Percentiles rank a stretch among this genome's conserved stretches.
These are phyloP conservation scores for Mycena pura DNA, from an alignment of 768 basidiomycete species.

Conservation along the genomic window DNA sequence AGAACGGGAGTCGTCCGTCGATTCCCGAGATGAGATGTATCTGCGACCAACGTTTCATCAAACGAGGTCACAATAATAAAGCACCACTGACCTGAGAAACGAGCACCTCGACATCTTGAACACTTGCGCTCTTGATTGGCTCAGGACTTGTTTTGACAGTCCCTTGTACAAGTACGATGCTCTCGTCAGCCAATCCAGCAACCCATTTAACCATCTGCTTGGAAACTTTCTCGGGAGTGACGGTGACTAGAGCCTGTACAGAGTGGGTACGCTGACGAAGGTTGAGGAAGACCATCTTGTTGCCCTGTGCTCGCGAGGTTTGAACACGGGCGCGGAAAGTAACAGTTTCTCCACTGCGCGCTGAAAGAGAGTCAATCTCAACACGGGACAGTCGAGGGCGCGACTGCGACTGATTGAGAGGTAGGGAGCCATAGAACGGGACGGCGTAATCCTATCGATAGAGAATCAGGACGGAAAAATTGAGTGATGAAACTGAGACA, in stretches of 20 bases:
- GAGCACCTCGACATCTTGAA: conserved; percentile 87
- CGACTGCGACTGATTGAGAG: conserved; percentile 90
- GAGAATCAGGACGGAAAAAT: conserved; percentile 5
- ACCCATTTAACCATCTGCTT: conserved; percentile 99
- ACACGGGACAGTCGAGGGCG: conserved; percentile 66
- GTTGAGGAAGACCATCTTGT: conserved; percentile 94
- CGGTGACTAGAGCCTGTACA: conserved; percentile 83
- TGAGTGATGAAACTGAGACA: conserved; percentile 38
- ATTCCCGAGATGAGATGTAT: conserved; percentile 83
- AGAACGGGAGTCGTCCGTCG: conserved; percentile 85
- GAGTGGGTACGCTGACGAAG: conserved; percentile 88
- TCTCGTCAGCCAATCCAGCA: conserved; percentile 78
- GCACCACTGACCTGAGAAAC: conserved; percentile 70
- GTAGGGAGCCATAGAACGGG: conserved; percentile 85
- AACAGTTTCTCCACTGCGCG: conserved; percentile 75
- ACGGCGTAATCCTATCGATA: conserved; percentile 70
- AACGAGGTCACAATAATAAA: background rate
- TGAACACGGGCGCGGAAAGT: conserved; percentile 90
- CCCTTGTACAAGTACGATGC: conserved; percentile 91
- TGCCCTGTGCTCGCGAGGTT: conserved; percentile 89
- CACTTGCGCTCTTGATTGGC: conserved; percentile 89
- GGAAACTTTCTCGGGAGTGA: conserved; percentile 78
- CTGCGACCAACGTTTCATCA: conserved; percentile 47
- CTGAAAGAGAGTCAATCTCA: conserved; percentile 69
- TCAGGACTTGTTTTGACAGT: conserved; percentile 78